Evolutionary conservation across 768 basidiomycete species (phyloP).

Genomic region (Pulveroboletus ravenelii): DNA sequence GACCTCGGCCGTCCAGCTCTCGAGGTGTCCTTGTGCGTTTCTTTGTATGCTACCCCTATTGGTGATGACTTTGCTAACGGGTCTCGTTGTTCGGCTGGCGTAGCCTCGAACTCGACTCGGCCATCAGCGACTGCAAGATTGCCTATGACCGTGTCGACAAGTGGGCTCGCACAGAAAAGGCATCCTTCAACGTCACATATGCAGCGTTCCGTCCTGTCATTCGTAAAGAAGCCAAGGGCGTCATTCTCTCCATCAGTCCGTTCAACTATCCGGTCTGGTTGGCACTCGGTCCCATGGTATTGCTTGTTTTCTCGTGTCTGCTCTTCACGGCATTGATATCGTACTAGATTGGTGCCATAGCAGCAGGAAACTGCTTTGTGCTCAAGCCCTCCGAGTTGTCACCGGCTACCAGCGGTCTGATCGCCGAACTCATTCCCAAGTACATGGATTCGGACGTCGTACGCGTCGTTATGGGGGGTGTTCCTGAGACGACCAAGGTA

Average conservation of each 20-base stretch:
- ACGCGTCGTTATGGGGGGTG: conserved; percentile 64
- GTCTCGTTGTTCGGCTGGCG: background rate
- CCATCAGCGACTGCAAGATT: conserved; percentile 49
- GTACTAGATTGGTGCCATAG: conserved; percentile 60
- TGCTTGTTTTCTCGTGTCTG: conserved; percentile 6
- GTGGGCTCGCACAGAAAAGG: conserved; percentile 66
- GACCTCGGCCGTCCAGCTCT: conserved; percentile 63
- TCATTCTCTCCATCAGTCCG: conserved; percentile 62
- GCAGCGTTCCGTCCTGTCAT: conserved; percentile 58
- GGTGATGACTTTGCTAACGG: background rate
- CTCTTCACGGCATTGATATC: background rate
- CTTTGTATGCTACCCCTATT: conserved; percentile 15
- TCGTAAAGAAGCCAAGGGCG: conserved; percentile 74
- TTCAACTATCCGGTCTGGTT: conserved; percentile 76
- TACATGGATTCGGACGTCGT: conserved; percentile 68
- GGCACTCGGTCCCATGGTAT: conserved; percentile 52
- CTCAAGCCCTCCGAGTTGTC: conserved; percentile 76
- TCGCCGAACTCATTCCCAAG: conserved; percentile 65
- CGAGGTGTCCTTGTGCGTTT: conserved; percentile 51
- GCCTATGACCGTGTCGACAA: conserved; percentile 63
- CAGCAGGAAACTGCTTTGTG: conserved; percentile 68
- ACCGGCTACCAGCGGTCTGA: conserved; percentile 49
- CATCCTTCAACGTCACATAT: conserved; percentile 53
- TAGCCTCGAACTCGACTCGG: conserved; percentile 59
- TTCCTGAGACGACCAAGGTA: conserved; percentile 60